Percentiles rank a stretch among this genome's conserved stretches.
Evolutionary conservation across 2,329 filamentous ascomycete species (phyloP).

Genomic region (Sporothrix luriei): DNA sequence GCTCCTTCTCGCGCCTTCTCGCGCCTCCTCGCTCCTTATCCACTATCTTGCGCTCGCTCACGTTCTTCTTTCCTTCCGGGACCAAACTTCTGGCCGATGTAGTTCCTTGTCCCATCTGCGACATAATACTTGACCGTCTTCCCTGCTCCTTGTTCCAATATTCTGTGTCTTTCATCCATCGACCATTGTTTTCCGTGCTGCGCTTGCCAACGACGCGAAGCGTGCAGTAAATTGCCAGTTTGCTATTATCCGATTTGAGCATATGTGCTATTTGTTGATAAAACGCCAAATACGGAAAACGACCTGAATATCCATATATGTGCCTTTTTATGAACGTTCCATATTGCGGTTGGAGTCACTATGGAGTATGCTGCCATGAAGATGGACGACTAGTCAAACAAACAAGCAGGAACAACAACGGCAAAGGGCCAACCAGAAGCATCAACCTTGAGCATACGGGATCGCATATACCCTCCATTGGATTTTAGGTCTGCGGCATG

Average conservation of each 20-base stretch:
- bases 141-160: no score
- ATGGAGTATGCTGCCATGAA: neutral
- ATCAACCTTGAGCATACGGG: neutral
- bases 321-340: conserved; percentile 11
- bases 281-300: neutral
- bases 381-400: neutral
- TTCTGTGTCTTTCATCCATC: neutral
- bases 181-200: neutral
- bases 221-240: neutral
- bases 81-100: neutral
- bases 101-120: neutral
- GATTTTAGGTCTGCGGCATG: neutral
- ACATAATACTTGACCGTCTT: neutral
- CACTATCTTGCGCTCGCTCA: neutral
- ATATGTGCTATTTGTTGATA: conserved; percentile 11
- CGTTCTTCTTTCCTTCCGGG: neutral
- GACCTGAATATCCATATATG: neutral
- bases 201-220: neutral
- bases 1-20: conserved; percentile 20
- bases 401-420: neutral
- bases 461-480: neutral
- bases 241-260: conserved; percentile 12
- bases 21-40: conserved; percentile 18
- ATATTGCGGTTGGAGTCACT: neutral
- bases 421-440: neutral